Base-by-base conservation (phyloP, 148 eudicot genomes). In the Fagopyrum homotropicum region DNA sequence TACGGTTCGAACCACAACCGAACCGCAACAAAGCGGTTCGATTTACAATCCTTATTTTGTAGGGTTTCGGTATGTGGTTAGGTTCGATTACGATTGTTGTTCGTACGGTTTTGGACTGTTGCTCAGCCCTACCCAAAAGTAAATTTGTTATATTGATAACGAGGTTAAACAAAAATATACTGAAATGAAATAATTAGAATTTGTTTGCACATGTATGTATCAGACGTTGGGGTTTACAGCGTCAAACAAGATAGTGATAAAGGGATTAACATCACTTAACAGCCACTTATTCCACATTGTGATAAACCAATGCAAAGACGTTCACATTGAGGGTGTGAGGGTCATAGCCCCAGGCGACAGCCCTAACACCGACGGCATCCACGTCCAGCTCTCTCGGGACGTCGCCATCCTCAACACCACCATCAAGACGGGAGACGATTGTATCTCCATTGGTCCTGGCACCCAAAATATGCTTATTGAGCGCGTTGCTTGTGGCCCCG, bases 281-380 rank as follows among this genome's bases (percentile, higher is more conserved):
- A 84, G 92, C 84, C 92, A 88, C 26, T 46, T 81, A 80, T 88
- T 83, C 76, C 92, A 89, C 81, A 77, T 89, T 45, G 85, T 80
- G n/a, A 74, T 89, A 35, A 77, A 82, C 46, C 77, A 73, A 16
- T 89, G 87, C 78, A 51, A 74, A 29, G 75, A 82, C 30, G 86
- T 80, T 9, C 77, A 51, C 54, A 14, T 89, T 1, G 82, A 82
- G 29, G 48, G 48, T 3, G 76, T 74, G 12, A 74, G 59, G 35
- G 40, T 54, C 10, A 55, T 40, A 8, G 66, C 64, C 8, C 48
- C 76, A 9, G 66, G 66, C 30, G 26, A 40, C 35, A 75, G 77
- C 71, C 70, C 69, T 52, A 75, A 75, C 71, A 75, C 77, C 17
- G 71, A 75, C 59, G 77, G 77, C 12, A 75, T 75, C 54, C 70